Evolutionary conservation across 2,329 filamentous ascomycete species (phyloP).

Genomic region (Fusarium sterilihyphosum): DNA sequence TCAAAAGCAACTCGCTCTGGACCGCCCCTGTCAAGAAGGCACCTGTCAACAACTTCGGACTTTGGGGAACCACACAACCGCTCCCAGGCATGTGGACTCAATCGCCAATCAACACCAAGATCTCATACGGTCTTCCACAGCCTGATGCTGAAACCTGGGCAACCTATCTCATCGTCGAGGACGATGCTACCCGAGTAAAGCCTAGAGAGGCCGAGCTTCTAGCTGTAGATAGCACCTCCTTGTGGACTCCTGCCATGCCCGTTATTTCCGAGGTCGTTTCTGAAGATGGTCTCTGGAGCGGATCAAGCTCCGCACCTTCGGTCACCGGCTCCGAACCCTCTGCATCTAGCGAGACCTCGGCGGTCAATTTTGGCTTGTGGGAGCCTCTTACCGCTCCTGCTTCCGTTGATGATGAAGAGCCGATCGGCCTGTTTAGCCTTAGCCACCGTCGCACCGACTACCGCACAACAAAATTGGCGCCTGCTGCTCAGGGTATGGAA

Average conservation of each 20-base stretch:
- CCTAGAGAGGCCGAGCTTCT: constrained; percentile 38
- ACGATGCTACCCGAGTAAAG: constrained; percentile 38
- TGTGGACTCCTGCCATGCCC: constrained; percentile 37
- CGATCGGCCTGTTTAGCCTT: constrained; percentile 40
- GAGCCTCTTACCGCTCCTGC: constrained; percentile 16
- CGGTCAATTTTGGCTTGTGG: constrained; percentile 41
- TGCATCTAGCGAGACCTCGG: constrained; percentile 11
- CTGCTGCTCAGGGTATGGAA: constrained; percentile 37
- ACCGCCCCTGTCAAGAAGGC: constrained; percentile 30
- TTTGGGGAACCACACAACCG: constrained; percentile 37
- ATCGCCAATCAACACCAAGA: constrained; percentile 21
- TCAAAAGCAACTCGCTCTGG: constrained; percentile 54
- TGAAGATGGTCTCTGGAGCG: constrained; percentile 37
- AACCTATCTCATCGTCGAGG: constrained; percentile 35
- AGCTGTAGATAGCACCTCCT: constrained; percentile 32
- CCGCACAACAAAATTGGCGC: constrained; percentile 36
- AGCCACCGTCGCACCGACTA: constrained; percentile 40
- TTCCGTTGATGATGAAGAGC: constrained; percentile 30
- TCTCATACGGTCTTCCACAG: constrained; percentile 44
- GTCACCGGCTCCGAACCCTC: constrained; percentile 22
- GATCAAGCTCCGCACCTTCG: constrained; percentile 25
- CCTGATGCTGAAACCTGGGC: constrained; percentile 44
- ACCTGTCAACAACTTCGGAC: constrained; percentile 30
- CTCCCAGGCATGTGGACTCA: constrained; percentile 40
- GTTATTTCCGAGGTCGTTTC: constrained; percentile 21